Evolutionary conservation across 148 eudicot genomes (phyloP).

Genomic region (Heliosperma pusillum): DNA sequence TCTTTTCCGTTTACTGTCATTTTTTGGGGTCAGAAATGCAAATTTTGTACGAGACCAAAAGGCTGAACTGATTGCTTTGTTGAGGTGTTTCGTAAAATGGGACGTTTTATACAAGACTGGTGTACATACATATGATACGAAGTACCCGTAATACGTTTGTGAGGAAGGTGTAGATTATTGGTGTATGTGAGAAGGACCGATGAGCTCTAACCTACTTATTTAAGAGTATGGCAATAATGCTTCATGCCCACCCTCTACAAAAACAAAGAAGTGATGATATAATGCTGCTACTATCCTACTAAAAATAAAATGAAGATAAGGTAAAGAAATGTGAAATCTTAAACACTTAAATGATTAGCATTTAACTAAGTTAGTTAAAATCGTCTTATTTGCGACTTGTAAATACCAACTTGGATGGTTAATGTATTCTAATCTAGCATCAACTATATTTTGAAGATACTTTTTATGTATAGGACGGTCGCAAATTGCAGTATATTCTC

Average conservation of each 20-base stretch:
- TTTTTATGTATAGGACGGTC: background rate
- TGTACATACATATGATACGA: background rate
- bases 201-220: too few relatives aligned
- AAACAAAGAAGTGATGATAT: background rate
- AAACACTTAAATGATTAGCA: background rate
- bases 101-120: background rate
- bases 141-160: background rate
- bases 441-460: background rate
- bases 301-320: background rate
- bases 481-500: background rate
- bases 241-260: background rate
- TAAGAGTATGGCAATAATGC: background rate
- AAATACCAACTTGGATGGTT: background rate
- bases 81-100: too few relatives aligned
- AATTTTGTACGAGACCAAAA: background rate
- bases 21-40: background rate
- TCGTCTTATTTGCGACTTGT: background rate
- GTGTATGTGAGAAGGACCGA: background rate
- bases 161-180: too few relatives aligned
- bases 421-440: background rate
- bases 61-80: too few relatives aligned
- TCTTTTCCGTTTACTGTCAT: background rate
- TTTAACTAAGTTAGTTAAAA: background rate
- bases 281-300: background rate
- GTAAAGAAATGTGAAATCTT: background rate